Evolutionary conservation across 169 alveolate genomes (phyloP), one percentile per base, ranked within the genome.

Genomic region (Eimeria sp.): DNA sequence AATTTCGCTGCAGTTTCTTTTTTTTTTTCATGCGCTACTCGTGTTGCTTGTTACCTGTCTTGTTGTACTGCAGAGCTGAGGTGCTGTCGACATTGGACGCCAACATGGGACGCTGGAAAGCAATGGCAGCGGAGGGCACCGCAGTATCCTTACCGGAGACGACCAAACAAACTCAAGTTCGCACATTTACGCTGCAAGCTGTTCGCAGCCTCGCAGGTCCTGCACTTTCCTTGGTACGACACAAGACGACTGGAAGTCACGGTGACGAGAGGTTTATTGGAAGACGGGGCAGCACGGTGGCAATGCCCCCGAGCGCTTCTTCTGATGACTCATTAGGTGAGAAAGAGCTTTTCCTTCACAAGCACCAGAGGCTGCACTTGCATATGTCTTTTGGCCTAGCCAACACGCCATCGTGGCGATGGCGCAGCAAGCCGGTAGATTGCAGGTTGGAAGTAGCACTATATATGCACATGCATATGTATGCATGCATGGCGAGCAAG

Each of bases 171-270:
- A 90, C 95, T 13, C 95, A 90, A 60, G 58, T 54, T 80, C 95
- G 95, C 27, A 90, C 95, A 56, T 90, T 74, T 49, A 90, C 95
- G 18, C 46, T 80, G 6, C 58, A 78, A 33, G 95, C 95, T 16
- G 89, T 90, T 56, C 95, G 95, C 46, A 72, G 72, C 46, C 66
- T 90, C 6, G 95, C 95, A 6, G 95, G 95, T 54, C 90, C 90
- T 56, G 90, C 90, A 18, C 66, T 82, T 14, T 49, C 90, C 90
- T 82, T 82, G 56, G 9, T 74, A 43, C 66, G 68, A 56, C 11
- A 14, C 20, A 40, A 46, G 20, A 76, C 85, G 43, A 62, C 40
- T 16, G 60, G 40, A 20, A 25, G 23, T 4, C 60, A 23, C 9
- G 85, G 85, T 9, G 85, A 46, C 30, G 37, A 76, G 85, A 30